phyloP scores from a whole-genome alignment of 345 rosid genomes.

The Citrus inodora region DNA sequence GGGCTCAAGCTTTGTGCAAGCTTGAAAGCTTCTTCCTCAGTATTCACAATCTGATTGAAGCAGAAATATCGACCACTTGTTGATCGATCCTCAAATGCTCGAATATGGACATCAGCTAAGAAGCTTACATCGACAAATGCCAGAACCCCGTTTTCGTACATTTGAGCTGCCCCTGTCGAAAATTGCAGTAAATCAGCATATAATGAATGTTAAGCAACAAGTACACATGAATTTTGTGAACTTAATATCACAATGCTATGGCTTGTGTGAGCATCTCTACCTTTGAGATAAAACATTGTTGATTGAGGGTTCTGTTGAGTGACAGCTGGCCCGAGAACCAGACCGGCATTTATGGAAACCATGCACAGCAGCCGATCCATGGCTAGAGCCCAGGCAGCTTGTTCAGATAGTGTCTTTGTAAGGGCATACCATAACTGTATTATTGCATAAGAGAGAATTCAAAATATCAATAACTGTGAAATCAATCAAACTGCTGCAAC shows the following conservation, averaged over 20 bases:
- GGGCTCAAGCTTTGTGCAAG: conserved; percentile 63
- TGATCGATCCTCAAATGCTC: conserved; percentile 61
- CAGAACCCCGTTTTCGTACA: conserved; percentile 78
- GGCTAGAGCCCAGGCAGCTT: conserved; percentile 93
- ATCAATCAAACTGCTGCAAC: background rate
- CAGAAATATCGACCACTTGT: conserved; percentile 79
- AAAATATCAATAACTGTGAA: background rate
- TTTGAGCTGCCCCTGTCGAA: conserved; percentile 69
- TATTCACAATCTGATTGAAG: conserved; percentile 62
- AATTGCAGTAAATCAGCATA: background rate
- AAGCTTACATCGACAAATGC: conserved; percentile 60
- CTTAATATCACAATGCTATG: background rate
- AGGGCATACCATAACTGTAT: conserved; percentile 76
- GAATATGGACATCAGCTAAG: conserved; percentile 65
- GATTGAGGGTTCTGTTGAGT: conserved; percentile 61
- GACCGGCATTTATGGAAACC: conserved; percentile 81
- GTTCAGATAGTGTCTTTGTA: conserved; percentile 72
- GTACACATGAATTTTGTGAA: background rate
- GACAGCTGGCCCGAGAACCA: conserved; percentile 66
- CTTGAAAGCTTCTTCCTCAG: conserved; percentile 55
- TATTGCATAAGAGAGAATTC: background rate
- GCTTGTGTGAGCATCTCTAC: conserved; percentile 22
- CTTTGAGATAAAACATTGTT: conserved; percentile 79
- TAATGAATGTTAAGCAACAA: background rate
- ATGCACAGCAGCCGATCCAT: conserved; percentile 78